These are phyloP conservation scores for Drechmeria coniospora DNA, from an alignment of 2,329 filamentous ascomycete species.

Conservation along the genomic window DNA sequence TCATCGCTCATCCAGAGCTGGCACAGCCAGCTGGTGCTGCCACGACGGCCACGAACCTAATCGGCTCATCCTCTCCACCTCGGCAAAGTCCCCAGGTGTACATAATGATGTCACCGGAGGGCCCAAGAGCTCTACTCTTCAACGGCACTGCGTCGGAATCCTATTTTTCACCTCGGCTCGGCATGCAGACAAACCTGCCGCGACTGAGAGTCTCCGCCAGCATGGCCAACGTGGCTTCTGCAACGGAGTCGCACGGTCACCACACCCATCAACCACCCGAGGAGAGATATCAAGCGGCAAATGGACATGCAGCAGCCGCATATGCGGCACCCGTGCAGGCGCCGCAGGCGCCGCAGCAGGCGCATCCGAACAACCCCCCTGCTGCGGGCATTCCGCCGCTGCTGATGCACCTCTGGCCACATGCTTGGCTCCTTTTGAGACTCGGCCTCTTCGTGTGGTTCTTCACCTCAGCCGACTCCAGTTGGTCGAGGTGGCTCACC, in stretches of 20 bases:
- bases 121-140: slow-evolving; percentile 41
- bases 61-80: no score
- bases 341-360: slow-evolving; percentile 10
- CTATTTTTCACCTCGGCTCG: slow-evolving; percentile 32
- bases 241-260: slow-evolving; percentile 2
- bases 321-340: slow-evolving; percentile 5
- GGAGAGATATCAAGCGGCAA: slow-evolving; percentile 6
- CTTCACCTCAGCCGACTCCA: slow-evolving; percentile 42
- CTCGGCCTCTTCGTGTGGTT: slow-evolving; percentile 48
- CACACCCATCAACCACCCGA: slow-evolving; percentile 7
- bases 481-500: slow-evolving; percentile 43
- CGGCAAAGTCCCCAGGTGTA: slow-evolving; percentile 35
- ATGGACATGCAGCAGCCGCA: slow-evolving; percentile 3
- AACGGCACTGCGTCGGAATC: slow-evolving; percentile 32
- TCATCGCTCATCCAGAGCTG: slow-evolving; percentile 33
- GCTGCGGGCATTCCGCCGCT: slow-evolving; percentile 17
- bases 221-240: slow-evolving; percentile 4
- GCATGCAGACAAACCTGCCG: slow-evolving; percentile 11
- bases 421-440: slow-evolving; percentile 45
- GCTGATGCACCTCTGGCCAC: slow-evolving; percentile 33
- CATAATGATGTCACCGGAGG: slow-evolving; percentile 43
- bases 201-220: slow-evolving; percentile 10
- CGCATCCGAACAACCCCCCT: slow-evolving; percentile 25
- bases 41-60: no score
- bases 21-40: no score